Conservation (phyloP, 176 grass and related monocot species). For the Bonia amplexicaulis region DNA sequence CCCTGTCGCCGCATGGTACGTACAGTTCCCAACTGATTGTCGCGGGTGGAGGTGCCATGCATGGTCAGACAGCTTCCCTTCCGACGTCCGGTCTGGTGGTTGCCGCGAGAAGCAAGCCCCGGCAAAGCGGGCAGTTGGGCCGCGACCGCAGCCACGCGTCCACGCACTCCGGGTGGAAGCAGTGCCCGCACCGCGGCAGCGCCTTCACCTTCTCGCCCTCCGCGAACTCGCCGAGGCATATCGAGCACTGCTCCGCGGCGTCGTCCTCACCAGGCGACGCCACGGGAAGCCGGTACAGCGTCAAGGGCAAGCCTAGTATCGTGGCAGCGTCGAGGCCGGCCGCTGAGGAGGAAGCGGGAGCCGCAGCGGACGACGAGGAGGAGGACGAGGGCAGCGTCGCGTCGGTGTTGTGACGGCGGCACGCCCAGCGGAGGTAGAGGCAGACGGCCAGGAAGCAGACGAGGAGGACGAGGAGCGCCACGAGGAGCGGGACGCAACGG, state of each 20-base stretch:
- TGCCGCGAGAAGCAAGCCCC: conserved; percentile 6
- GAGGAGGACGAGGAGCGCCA: conserved; percentile 14
- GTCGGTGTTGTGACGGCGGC: conserved; percentile 13
- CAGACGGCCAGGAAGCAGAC: conserved; percentile 40
- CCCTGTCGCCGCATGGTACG: neutral
- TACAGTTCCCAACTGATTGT: neutral
- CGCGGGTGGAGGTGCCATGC: no score
- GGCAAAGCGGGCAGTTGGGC: conserved; percentile 41
- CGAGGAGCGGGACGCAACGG: conserved; percentile 19
- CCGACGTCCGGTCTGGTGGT: neutral
- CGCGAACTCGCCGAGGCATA: conserved; percentile 43
- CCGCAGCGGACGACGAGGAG: neutral
- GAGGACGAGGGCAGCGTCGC: neutral
- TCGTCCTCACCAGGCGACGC: neutral
- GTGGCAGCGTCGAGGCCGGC: conserved; percentile 21
- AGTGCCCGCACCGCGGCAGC: conserved; percentile 36
- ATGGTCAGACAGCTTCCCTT: conserved; percentile 28
- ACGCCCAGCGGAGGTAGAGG: conserved; percentile 47
- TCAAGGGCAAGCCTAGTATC: conserved; percentile 19
- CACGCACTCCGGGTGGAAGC: conserved; percentile 49
- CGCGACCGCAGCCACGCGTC: conserved; percentile 36
- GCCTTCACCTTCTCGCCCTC: conserved; percentile 36
- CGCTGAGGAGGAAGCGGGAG: neutral
- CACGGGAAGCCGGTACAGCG: neutral
- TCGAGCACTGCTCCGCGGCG: conserved; percentile 33